These are phyloP conservation scores for Dactylella cylindrospora DNA, from an alignment of 2,329 filamentous ascomycete species.

Conservation along the genomic window DNA sequence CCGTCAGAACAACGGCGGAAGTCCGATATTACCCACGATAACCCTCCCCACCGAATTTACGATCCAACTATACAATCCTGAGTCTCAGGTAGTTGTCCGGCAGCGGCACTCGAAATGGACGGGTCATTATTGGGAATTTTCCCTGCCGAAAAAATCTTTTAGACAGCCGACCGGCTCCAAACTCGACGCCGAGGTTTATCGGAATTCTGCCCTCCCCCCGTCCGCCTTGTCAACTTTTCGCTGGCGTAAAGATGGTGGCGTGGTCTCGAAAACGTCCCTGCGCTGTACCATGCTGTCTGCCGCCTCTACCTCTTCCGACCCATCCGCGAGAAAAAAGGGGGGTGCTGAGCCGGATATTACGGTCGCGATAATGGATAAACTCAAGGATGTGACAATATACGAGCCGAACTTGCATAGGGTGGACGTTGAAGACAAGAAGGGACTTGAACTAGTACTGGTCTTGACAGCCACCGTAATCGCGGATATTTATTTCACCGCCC, in stretches of 20 bases:
- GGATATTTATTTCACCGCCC: conserved; percentile 65
- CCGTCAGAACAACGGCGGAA: conserved; percentile 66
- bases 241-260: conserved; percentile 49
- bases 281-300: conserved; percentile 47
- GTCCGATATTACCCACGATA: conserved; percentile 69
- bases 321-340: conserved; percentile 33
- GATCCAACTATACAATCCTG: conserved; percentile 91
- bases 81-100: conserved; percentile 73
- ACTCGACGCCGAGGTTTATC: conserved; percentile 61
- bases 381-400: conserved; percentile 71
- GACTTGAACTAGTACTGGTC: conserved; percentile 78
- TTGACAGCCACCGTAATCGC: conserved; percentile 65
- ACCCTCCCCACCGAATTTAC: conserved; percentile 68
- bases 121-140: conserved; percentile 82
- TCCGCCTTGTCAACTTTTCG: conserved; percentile 46
- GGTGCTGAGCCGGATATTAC: conserved; percentile 82
- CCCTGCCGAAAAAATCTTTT: conserved; percentile 84
- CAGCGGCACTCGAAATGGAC: conserved; percentile 77
- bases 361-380: conserved; percentile 71
- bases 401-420: conserved; percentile 88
- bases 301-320: conserved; percentile 27
- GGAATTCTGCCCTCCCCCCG: conserved; percentile 44
- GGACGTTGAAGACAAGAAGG: conserved; percentile 91
- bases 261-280: conserved; percentile 46
- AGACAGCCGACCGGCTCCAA: conserved; percentile 73